Percentiles rank a stretch among this genome's conserved stretches.
phyloP scores from a whole-genome alignment of 2,329 filamentous ascomycete species.

The Botrytis cinerea region DNA sequence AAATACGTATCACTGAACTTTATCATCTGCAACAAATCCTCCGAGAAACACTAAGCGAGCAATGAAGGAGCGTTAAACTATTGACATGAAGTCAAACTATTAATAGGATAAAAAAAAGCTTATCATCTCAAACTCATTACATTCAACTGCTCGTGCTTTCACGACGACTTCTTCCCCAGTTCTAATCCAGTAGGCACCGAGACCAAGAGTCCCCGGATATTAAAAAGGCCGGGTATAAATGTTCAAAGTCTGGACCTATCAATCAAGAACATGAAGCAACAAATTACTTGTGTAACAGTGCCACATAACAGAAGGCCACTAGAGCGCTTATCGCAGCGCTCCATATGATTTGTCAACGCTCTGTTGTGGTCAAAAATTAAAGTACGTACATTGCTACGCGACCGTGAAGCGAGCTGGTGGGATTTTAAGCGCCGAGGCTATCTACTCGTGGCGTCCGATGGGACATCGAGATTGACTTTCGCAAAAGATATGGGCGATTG shows the following conservation, averaged over 20 bases:
- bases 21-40: not conserved
- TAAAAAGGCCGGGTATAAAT: not conserved
- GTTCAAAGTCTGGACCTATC: not conserved
- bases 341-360: not conserved
- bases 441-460: not conserved
- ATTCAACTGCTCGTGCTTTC: not conserved
- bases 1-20: not conserved
- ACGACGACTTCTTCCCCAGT: not conserved
- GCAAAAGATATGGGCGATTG: not conserved
- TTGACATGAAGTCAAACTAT: not conserved
- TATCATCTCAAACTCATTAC: not conserved
- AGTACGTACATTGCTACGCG: not conserved
- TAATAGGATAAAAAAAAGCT: not conserved
- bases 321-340: not conserved
- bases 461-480: accelerated
- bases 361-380: not conserved
- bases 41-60: not conserved
- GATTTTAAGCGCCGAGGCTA: not conserved
- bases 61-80: not conserved
- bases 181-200: not conserved
- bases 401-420: not conserved
- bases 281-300: not conserved
- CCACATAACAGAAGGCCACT: not conserved
- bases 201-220: not conserved
- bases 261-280: not conserved